A percentile compares a stretch with the other conserved stretches of the same genome.
These are phyloP conservation scores for Pseudozyma sp. DNA, from an alignment of 1,284 basidiomycete genomes.

Conservation along the genomic window DNA sequence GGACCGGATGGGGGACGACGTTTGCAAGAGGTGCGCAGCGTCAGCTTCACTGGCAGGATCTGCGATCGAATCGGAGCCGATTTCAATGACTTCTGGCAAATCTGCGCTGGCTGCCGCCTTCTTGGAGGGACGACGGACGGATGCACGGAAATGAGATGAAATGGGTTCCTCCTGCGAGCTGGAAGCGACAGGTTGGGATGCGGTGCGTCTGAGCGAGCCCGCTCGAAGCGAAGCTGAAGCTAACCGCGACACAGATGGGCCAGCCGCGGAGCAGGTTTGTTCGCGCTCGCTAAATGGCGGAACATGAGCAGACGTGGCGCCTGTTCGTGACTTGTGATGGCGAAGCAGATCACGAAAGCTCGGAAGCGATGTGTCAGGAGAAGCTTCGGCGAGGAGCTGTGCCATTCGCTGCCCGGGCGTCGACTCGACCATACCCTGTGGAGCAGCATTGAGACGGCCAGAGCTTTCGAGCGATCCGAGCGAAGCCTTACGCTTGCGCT, in stretches of 20 bases:
- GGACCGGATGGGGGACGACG: slow-evolving; percentile 39
- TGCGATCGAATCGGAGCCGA: slow-evolving; percentile 34
- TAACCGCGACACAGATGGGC: slow-evolving; percentile 2
- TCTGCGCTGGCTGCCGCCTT: slow-evolving; percentile 2
- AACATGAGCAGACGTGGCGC: background rate
- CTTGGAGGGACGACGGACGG: slow-evolving; percentile 7
- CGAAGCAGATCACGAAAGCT: slow-evolving; percentile 34
- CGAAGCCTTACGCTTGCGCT: background rate
- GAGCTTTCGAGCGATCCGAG: background rate
- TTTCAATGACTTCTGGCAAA: slow-evolving; percentile 35
- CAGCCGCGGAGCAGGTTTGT: background rate
- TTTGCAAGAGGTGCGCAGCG: background rate
- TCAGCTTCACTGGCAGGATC: slow-evolving; percentile 35
- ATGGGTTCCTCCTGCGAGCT: slow-evolving; percentile 40
- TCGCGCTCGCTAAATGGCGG: background rate
- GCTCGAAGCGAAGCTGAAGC: slow-evolving; percentile 13
- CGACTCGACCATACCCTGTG: background rate
- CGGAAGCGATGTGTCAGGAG: slow-evolving; percentile 36
- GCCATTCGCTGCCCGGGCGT: slow-evolving; percentile 23
- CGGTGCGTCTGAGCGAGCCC: slow-evolving; percentile 32
- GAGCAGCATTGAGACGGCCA: background rate
- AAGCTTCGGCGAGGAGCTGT: slow-evolving; percentile 24
- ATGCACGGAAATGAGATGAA: slow-evolving; percentile 12
- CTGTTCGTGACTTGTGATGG: slow-evolving; percentile 7
- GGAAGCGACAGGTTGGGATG: slow-evolving; percentile 24